Evolutionary conservation across 2,329 filamentous ascomycete species (phyloP), one percentile per base, ranked within the genome.

Genomic region (Blumeria graminis): DNA sequence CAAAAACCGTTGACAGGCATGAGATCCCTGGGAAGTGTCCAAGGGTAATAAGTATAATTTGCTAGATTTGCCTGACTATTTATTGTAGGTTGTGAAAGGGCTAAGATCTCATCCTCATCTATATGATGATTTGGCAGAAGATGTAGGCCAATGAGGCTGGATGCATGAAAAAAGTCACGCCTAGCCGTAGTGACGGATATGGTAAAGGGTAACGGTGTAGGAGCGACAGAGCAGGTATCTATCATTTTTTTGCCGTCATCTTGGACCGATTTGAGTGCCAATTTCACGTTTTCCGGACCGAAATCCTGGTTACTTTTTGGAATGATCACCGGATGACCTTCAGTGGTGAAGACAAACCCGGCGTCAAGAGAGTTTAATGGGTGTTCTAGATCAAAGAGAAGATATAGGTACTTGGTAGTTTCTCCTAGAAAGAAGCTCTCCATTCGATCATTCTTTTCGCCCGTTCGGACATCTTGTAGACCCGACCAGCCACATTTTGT

Each of bases 381-480:
- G 69, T 96, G 92, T 13, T 81, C 76, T 4, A 81, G 76, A 61
- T 94, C 86, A 67, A 93, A 96, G 1, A 96, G 77, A 56, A 98
- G 72, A 67, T 93, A 96, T 60, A 98, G 73, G 68, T 98, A 98
- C 69, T 96, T 95, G 48, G 87, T 82, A 1, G 92, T 98, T 69
- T 98, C 92, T 13, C 92, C 90, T 0, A 98, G 75, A 65, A 96
- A 96, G 74, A 96, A 98, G 67, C 90, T 96, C 69, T 98, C 92
- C 92, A 96, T 96, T 36, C 92, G 83, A 67, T 98, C 89, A 62
- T 79, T 86, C 68, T 87, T 80, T 69, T 95, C 86, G 3, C 90
- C 90, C 5, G 78, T 86, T 36, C 82, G 73, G 8, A 90, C 85
- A 66, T 89, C 82, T 64, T 88, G 82, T 38, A 96, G 74, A 0